These are phyloP conservation scores for Botrytis fragariae DNA, from an alignment of 2,329 filamentous ascomycete genomes.

Conservation along the genomic window DNA sequence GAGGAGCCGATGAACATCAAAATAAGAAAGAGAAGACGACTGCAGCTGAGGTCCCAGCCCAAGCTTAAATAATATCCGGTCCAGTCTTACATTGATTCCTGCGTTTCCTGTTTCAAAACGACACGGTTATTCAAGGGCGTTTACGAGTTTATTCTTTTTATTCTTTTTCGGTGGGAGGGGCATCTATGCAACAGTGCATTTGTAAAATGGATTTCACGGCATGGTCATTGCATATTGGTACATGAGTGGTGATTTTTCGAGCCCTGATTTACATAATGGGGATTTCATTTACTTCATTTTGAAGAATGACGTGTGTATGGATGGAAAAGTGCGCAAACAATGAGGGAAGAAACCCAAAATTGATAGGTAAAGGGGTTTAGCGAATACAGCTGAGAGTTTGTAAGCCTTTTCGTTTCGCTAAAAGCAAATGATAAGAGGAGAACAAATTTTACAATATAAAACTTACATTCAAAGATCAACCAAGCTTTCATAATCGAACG, in stretches of 20 bases:
- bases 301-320: background rate
- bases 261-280: background rate
- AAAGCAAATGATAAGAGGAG: background rate
- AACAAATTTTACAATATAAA: background rate
- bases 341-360: background rate
- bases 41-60: constrained; percentile 31
- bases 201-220: constrained; percentile 5
- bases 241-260: constrained; percentile 10
- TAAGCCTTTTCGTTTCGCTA: background rate
- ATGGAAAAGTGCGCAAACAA: background rate
- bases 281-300: background rate
- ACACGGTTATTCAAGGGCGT: constrained; percentile 10
- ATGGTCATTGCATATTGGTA: constrained; percentile 6
- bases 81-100: background rate
- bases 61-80: constrained; percentile 32
- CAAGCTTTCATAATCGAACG: background rate
- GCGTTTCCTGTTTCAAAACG: background rate
- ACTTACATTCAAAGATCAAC: background rate
- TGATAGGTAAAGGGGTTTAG: background rate
- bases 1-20: constrained; percentile 46
- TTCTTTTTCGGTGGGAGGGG: constrained; percentile 8
- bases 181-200: background rate
- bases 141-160: constrained; percentile 9
- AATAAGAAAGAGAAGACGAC: constrained; percentile 59
- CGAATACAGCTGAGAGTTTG: background rate